Evolutionary conservation across 140 eudicot species (phyloP).

Genomic region (Anethum foeniculum): DNA sequence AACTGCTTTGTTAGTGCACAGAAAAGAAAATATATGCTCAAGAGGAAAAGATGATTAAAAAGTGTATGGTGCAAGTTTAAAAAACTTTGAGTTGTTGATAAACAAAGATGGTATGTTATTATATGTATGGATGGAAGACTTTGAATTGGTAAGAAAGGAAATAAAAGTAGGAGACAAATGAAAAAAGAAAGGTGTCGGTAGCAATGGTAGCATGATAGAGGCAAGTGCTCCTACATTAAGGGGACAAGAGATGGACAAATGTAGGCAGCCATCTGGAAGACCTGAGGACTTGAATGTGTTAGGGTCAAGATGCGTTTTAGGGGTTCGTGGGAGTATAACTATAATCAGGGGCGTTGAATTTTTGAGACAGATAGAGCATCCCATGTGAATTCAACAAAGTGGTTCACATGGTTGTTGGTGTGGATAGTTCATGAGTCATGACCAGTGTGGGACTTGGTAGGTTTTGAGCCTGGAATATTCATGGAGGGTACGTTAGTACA

Average conservation of each 20-base stretch:
- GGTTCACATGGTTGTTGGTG: conserved; percentile 25
- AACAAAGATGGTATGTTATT: not conserved
- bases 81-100: not conserved
- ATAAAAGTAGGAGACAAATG: conserved; percentile 50
- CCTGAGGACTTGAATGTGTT: conserved; percentile 13
- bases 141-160: conserved; percentile 17
- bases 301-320: conserved; percentile 35
- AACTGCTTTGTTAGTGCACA: not conserved
- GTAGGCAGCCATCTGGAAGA: conserved; percentile 55
- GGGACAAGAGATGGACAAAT: conserved; percentile 60
- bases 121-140: not conserved
- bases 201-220: conserved; percentile 43
- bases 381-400: conserved; percentile 25
- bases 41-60: not conserved
- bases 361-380: conserved; percentile 11
- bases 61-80: not conserved
- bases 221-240: conserved; percentile 32
- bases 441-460: conserved; percentile 23
- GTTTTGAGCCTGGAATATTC: not conserved
- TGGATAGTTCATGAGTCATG: conserved; percentile 14
- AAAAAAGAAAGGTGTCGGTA: conserved; percentile 56
- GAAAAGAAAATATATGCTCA: no score
- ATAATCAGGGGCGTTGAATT: conserved; percentile 37
- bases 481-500: conserved; percentile 2
- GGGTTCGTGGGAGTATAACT: conserved; percentile 24